Percentiles rank a stretch among this genome's conserved stretches.
Conservation (phyloP, 805 yeast species). For the Ogataea angusta region DNA sequence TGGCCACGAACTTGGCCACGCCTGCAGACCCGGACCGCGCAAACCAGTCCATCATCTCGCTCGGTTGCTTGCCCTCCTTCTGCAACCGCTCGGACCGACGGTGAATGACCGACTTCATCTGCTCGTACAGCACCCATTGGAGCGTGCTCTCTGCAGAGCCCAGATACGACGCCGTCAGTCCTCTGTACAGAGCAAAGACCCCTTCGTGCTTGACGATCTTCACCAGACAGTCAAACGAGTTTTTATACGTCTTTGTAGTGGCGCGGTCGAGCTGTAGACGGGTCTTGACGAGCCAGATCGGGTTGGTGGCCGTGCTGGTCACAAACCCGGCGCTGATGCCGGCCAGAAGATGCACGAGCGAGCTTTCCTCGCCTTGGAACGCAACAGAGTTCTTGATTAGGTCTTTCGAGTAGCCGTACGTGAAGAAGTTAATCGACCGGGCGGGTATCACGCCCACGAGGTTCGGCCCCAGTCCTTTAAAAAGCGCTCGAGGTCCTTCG, state of each 20-base stretch:
- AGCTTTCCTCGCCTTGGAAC: constrained; percentile 71
- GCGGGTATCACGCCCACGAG: constrained; percentile 98
- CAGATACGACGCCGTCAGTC: constrained; percentile 89
- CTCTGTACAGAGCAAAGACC: constrained; percentile 73
- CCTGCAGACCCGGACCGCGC: constrained; percentile 98
- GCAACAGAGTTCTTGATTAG: constrained; percentile 54
- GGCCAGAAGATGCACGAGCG: constrained; percentile 80
- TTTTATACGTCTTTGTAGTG: constrained; percentile 59
- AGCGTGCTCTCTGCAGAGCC: constrained; percentile 91
- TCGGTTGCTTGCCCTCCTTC: constrained; percentile 40
- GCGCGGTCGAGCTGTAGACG: constrained; percentile 87
- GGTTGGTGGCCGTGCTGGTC: constrained; percentile 95
- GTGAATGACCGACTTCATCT: constrained; percentile 72
- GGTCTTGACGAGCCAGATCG: constrained; percentile 96
- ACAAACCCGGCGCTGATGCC: constrained; percentile 92
- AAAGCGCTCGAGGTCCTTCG: constrained; percentile 85
- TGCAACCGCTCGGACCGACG: constrained; percentile 42
- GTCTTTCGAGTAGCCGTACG: constrained; percentile 92
- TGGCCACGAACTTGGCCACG: constrained; percentile 89
- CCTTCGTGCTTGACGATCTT: constrained; percentile 78
- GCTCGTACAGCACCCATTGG: constrained; percentile 96
- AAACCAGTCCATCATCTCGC: constrained; percentile 80
- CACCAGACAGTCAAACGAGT: constrained; percentile 79
- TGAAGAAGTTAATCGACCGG: constrained; percentile 91
- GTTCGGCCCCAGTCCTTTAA: constrained; percentile 95